A percentile compares a stretch with the other conserved stretches of the same genome.
Conservation (phyloP, 2,329 filamentous ascomycete genomes). For the Cordyceps pruinosa region DNA sequence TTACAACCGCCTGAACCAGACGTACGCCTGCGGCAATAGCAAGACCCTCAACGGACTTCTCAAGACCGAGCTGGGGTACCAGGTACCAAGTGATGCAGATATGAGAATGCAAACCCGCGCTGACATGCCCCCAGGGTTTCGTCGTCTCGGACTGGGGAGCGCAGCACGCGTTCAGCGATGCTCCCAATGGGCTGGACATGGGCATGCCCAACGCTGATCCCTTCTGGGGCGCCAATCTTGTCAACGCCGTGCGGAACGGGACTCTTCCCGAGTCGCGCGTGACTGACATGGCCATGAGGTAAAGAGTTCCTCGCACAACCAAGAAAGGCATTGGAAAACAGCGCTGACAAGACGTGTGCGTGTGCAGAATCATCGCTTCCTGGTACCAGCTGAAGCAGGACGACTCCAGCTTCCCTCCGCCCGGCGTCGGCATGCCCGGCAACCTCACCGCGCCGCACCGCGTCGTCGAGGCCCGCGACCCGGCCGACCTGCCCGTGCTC, state of each 20-base stretch:
- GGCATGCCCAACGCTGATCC: conserved; percentile 50
- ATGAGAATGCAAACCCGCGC: background rate
- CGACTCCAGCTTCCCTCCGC: conserved; percentile 33
- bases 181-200: conserved; percentile 64
- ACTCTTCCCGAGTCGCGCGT: conserved; percentile 48
- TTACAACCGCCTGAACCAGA: conserved; percentile 66
- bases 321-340: no score
- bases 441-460: conserved; percentile 43
- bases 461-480: conserved; percentile 50
- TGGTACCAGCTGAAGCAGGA: conserved; percentile 53
- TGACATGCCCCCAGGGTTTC: conserved; percentile 40
- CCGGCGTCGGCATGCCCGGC: conserved; percentile 45
- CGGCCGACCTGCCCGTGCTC: conserved; percentile 30
- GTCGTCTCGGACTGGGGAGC: conserved; percentile 63
- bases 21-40: conserved; percentile 65
- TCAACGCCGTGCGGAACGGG: conserved; percentile 53
- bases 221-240: conserved; percentile 48
- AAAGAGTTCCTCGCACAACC: no score
- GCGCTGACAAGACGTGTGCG: background rate
- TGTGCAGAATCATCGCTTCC: conserved; percentile 40
- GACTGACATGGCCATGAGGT: conserved; percentile 52
- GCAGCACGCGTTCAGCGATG: conserved; percentile 56
- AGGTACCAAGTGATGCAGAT: conserved; percentile 19
- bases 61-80: conserved; percentile 54
- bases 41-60: conserved; percentile 60